A percentile compares a stretch with the other conserved stretches of the same genome.
These are phyloP conservation scores for Bipolaris zeicola DNA, from an alignment of 2,329 filamentous ascomycete genomes.

Conservation along the genomic window DNA sequence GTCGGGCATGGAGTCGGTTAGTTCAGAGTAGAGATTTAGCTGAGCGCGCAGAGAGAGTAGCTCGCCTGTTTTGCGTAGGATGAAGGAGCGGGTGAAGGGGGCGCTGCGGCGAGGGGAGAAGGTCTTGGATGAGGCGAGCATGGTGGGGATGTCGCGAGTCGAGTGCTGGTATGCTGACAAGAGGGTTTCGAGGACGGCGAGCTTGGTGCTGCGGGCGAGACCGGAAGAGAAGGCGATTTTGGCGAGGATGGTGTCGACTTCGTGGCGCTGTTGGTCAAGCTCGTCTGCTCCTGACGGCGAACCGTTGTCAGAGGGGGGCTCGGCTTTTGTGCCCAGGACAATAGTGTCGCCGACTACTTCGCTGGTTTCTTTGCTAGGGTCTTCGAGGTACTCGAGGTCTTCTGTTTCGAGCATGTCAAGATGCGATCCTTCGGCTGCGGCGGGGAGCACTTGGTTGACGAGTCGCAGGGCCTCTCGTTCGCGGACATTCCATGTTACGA, in stretches of 20 bases:
- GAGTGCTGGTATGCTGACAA: slow-evolving; percentile 85
- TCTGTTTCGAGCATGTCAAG: slow-evolving; percentile 78
- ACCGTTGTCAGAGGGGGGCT: slow-evolving; percentile 22
- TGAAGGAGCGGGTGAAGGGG: slow-evolving; percentile 71
- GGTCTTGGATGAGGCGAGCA: slow-evolving; percentile 71
- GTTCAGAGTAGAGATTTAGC: slow-evolving; percentile 93
- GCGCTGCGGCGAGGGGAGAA: slow-evolving; percentile 31
- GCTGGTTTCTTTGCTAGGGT: slow-evolving; percentile 73
- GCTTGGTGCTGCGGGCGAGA: slow-evolving; percentile 87
- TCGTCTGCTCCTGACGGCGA: slow-evolving; percentile 26
- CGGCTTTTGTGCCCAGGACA: slow-evolving; percentile 75
- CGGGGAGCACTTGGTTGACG: slow-evolving; percentile 69
- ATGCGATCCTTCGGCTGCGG: slow-evolving; percentile 77
- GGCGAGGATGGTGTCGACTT: slow-evolving; percentile 72
- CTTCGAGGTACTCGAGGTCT: slow-evolving; percentile 84
- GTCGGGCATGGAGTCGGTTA: slow-evolving; percentile 93
- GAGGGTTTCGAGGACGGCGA: slow-evolving; percentile 86
- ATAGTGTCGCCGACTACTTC: slow-evolving; percentile 86
- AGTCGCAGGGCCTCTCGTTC: slow-evolving; percentile 66
- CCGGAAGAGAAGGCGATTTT: slow-evolving; percentile 98
- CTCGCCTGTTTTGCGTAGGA: slow-evolving; percentile 92
- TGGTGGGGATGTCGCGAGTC: slow-evolving; percentile 79
- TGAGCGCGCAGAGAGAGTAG: slow-evolving; percentile 87
- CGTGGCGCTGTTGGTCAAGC: slow-evolving; percentile 38
- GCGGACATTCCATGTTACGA: slow-evolving; percentile 89